These are phyloP conservation scores for Colletotrichum navitas DNA, from an alignment of 2,329 filamentous ascomycete species.

Conservation along the genomic window DNA sequence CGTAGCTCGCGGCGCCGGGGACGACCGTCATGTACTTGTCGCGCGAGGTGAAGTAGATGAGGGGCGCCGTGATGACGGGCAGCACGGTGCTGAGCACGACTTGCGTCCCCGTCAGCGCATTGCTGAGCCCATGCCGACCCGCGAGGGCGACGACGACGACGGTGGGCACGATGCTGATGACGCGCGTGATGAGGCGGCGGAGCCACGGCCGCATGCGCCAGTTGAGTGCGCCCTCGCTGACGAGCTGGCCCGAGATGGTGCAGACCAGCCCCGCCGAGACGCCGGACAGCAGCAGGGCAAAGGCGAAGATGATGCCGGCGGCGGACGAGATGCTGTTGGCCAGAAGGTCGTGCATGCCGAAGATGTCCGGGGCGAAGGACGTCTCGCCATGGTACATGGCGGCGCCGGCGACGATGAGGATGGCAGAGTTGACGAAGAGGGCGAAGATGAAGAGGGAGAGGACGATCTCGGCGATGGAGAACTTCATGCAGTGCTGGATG, in stretches of 20 bases:
- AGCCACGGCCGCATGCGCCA: slow-evolving; percentile 84
- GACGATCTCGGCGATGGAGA: slow-evolving; percentile 78
- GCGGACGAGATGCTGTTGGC: slow-evolving; percentile 76
- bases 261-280: slow-evolving; percentile 87
- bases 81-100: slow-evolving; percentile 83
- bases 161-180: slow-evolving; percentile 83
- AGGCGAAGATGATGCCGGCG: slow-evolving; percentile 85
- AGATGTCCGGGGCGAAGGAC: slow-evolving; percentile 80
- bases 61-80: slow-evolving; percentile 82
- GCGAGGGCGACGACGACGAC: slow-evolving; percentile 87
- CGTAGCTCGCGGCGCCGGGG: slow-evolving; percentile 35
- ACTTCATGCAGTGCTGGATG: slow-evolving; percentile 81
- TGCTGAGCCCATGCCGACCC: slow-evolving; percentile 76
- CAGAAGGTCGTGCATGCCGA: slow-evolving; percentile 83
- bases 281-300: slow-evolving; percentile 84
- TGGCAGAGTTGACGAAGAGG: slow-evolving; percentile 85
- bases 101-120: slow-evolving; percentile 80
- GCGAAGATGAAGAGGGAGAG: slow-evolving; percentile 85
- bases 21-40: slow-evolving; percentile 76
- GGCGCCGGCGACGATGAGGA: slow-evolving; percentile 88
- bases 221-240: slow-evolving; percentile 83
- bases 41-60: slow-evolving; percentile 87
- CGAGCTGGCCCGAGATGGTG: slow-evolving; percentile 91
- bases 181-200: slow-evolving; percentile 80
- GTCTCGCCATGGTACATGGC: slow-evolving; percentile 74